A percentile compares a stretch with the other conserved stretches of the same genome.
phyloP scores from a whole-genome alignment of 1,284 basidiomycete species.

The Puccinia coronata region DNA sequence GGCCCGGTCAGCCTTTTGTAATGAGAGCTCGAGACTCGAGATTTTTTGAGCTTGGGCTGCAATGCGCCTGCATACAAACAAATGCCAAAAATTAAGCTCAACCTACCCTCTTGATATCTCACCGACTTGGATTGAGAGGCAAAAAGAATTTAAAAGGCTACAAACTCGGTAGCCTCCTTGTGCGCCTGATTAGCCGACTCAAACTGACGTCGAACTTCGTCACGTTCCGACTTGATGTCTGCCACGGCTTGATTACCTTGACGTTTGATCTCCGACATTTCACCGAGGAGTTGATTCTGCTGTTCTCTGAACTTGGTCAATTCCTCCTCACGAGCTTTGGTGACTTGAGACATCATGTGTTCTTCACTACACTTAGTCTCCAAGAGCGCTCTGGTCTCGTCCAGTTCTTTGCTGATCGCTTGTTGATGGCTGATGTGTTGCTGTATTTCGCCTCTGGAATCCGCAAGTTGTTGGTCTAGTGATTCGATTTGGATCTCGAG shows the following conservation, averaged over 20 bases:
- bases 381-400: constrained; percentile 77
- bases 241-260: constrained; percentile 55
- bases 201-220: constrained; percentile 64
- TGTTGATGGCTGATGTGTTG: constrained; percentile 61
- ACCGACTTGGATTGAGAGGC: not conserved
- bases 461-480: constrained; percentile 68
- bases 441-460: constrained; percentile 68
- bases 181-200: constrained; percentile 67
- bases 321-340: constrained; percentile 84
- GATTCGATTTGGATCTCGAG: constrained; percentile 72
- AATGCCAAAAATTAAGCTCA: constrained; percentile 10
- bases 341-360: constrained; percentile 76
- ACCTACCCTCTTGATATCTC: not conserved
- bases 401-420: constrained; percentile 72
- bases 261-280: constrained; percentile 58
- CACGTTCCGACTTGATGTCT: constrained; percentile 59
- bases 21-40: constrained; percentile 64
- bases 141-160: not conserved
- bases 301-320: constrained; percentile 73
- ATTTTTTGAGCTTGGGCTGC: constrained; percentile 44
- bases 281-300: constrained; percentile 60
- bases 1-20: constrained; percentile 70
- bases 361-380: constrained; percentile 84
- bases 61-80: constrained; percentile 27
- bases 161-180: constrained; percentile 44